A percentile compares a stretch with the other conserved stretches of the same genome.
Evolutionary conservation across 2,329 filamentous ascomycete genomes (phyloP).

Genomic region (Nemania sp.): DNA sequence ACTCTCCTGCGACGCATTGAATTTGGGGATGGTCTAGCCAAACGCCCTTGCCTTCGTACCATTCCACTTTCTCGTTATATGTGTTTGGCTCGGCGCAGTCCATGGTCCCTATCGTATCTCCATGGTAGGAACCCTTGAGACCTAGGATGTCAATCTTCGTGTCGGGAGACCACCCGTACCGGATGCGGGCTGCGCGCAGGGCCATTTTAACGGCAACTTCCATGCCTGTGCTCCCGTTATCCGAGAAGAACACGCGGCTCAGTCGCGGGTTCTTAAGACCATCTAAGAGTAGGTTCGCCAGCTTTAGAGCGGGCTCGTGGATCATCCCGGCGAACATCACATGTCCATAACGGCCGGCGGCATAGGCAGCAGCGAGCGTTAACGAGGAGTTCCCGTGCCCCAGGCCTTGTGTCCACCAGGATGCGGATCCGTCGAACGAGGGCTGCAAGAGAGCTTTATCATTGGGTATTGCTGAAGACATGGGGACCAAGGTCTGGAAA

Average conservation of each 20-base stretch:
- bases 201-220: slow-evolving; percentile 89
- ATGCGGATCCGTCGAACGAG: slow-evolving; percentile 82
- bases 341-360: slow-evolving; percentile 82
- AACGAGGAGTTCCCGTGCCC: slow-evolving; percentile 77
- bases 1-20: slow-evolving; percentile 66
- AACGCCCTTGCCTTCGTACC: slow-evolving; percentile 77
- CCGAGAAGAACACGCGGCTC: slow-evolving; percentile 76
- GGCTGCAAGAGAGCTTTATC: slow-evolving; percentile 55
- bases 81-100: slow-evolving; percentile 77
- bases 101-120: slow-evolving; percentile 88
- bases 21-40: slow-evolving; percentile 83
- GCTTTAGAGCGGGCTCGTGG: slow-evolving; percentile 74
- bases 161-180: slow-evolving; percentile 67
- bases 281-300: slow-evolving; percentile 68
- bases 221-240: slow-evolving; percentile 81
- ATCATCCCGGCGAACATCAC: slow-evolving; percentile 84
- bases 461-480: not conserved
- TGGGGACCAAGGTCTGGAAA: slow-evolving; percentile 63
- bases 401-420: slow-evolving; percentile 90
- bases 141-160: slow-evolving; percentile 71
- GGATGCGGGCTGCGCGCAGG: slow-evolving; percentile 66
- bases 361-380: slow-evolving; percentile 76
- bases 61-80: slow-evolving; percentile 83
- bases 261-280: slow-evolving; percentile 67
- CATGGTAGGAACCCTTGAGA: slow-evolving; percentile 81